Base-by-base conservation (phyloP, 2,329 filamentous ascomycete species). In the Aspergillus hortae region DNA sequence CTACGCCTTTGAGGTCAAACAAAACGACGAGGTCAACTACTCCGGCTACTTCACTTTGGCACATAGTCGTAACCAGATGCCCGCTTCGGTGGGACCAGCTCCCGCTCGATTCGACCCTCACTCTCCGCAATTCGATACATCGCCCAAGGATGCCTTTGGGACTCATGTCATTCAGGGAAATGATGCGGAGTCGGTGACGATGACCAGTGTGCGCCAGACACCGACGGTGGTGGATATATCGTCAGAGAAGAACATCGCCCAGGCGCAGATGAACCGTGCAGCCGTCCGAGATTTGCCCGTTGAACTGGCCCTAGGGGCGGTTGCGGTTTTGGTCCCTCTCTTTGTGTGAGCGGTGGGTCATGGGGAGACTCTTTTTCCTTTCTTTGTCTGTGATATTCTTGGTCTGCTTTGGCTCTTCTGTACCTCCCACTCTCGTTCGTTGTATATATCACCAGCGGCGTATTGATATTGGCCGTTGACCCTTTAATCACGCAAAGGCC, bases 1-100 rank as follows among this genome's bases (percentile, higher is more conserved):
- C 70, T 86, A 85, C 62, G 82, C 83, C 49, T 76, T 86, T 52
- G 69, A 83, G 66, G 83, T 86, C 68, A 65, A 61, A 12, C 82
- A 84, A 63, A 77, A 73, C 53, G 69, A 63, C 38, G 55, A 67
- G 44, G 62, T 72, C 65, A 86, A 86, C 72, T 85, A 83, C 72
- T 80, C 76, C 43, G 79, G 75, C 42, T 75, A 74, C 27, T 74
- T 85, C 65, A 61, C 64, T 30, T 64, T 82, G 43, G 66, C 42
- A 1, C 21, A 52, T 33, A 30, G 69, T 33, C 74, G 74, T 38
- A 70, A 67, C 38, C 46, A 35, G 40, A 58, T 21, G 30, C 49
- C 30, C 42, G 47, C 45, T 11, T 50, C 15, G 40, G 57, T 40
- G 53, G 49, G 19, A 35, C 42, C 54, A 41, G 50, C 17, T 15